phyloP scores from a whole-genome alignment of 2,329 filamentous ascomycete species.

The Elsinoe fawcettii region DNA sequence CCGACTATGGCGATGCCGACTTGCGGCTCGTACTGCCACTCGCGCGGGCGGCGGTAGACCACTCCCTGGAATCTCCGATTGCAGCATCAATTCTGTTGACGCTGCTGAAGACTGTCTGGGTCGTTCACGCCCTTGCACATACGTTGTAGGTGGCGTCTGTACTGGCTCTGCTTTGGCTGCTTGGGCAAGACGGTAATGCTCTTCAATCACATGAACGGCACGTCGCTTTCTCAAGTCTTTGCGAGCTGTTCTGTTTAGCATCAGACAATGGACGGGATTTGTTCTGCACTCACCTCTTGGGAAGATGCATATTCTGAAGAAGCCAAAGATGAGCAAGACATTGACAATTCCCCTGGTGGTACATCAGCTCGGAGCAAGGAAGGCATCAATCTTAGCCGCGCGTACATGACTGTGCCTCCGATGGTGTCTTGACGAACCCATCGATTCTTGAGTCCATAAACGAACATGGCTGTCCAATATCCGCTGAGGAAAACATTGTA shows the following conservation, averaged over 20 bases:
- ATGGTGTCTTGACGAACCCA: background rate
- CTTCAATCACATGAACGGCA: background rate
- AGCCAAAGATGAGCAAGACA: background rate
- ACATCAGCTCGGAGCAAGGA: background rate
- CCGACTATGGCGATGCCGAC: background rate
- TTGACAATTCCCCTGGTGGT: background rate
- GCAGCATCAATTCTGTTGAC: background rate
- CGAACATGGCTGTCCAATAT: background rate
- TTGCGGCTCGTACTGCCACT: background rate
- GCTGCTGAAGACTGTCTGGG: background rate
- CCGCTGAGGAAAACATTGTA: conserved; percentile 1
- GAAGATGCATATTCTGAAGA: background rate
- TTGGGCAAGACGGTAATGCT: background rate
- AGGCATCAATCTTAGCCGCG: background rate
- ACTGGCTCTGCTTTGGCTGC: background rate
- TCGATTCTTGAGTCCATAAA: background rate
- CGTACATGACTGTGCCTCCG: background rate
- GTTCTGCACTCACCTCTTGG: background rate
- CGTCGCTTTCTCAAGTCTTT: background rate
- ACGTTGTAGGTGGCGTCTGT: background rate
- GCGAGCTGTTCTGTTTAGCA: background rate
- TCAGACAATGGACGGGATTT: background rate
- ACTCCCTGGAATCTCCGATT: background rate
- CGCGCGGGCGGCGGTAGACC: background rate
- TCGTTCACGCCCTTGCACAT: background rate